Evolutionary conservation across 148 eudicot genomes (phyloP), one percentile per base, ranked within the genome.

Genomic region (Amaranthus cruentus): DNA sequence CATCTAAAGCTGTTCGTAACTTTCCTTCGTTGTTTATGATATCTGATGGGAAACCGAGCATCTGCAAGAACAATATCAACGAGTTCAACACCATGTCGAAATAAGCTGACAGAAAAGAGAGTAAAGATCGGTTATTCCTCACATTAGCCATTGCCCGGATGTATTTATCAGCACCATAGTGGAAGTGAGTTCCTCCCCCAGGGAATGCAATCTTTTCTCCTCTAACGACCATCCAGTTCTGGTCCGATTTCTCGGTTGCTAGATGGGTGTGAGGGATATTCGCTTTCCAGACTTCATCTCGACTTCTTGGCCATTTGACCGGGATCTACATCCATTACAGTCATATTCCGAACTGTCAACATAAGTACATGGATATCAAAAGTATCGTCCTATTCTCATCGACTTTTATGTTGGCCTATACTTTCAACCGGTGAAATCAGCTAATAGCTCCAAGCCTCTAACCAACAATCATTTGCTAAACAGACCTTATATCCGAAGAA

Each of bases 111-210:
- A 14, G 4, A 50, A 10, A 8, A 15, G 52, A 51, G 43, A 15
- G 7, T 48, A 58, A 28, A 3, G 42, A 55, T 44, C 4, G 38
- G 50, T 42, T 47, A 6, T n/a, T 65, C 4, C 80, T 71, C 66
- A 84, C 84, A 76, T 81, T 84, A 14, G 84, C 86, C 73, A 84
- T 84, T 47, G 77, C 69, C 59, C 71, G 75, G 70, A 84, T 81
- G 78, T 81, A 84, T 62, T 84, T 84, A 44, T 74, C 79, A 3
- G 86, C 86, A 53, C 84, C 86, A 52, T 84, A 78, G 7, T 78
- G 86, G 55, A 84, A 84, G 70, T 84, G 86, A 9, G 84, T 84
- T 81, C 86, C 86, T 81, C 86, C 86, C 7, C 86, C 86, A 0
- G 86, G 86, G 42, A 84, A 84, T 18, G 73, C 76, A 60, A 84